These are phyloP conservation scores for Metschnikowia kunwiensis DNA, from an alignment of 805 yeast genomes.

Conservation along the genomic window DNA sequence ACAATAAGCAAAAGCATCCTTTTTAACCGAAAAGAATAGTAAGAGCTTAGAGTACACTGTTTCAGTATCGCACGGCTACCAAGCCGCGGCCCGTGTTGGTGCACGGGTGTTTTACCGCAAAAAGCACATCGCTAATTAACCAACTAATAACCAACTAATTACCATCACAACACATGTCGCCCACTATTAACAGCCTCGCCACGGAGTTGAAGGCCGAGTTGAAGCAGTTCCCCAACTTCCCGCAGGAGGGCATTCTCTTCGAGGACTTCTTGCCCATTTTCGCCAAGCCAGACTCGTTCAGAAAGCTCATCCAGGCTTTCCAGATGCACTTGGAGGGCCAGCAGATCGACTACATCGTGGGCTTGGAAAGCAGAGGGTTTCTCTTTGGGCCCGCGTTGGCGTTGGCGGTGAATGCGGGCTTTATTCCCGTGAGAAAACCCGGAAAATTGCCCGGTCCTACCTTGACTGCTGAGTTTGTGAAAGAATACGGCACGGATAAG, in stretches of 20 bases:
- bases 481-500: constrained; percentile 90
- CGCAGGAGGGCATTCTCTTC: constrained; percentile 85
- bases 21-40: too few species aligned
- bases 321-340: constrained; percentile 63
- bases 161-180: constrained; percentile 10
- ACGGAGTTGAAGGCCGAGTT: constrained; percentile 36
- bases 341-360: constrained; percentile 84
- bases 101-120: neutral
- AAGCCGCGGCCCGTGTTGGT: too few species aligned
- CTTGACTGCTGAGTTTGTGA: constrained; percentile 66
- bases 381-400: constrained; percentile 96
- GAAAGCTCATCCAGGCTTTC: constrained; percentile 77
- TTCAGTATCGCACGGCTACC: too few species aligned
- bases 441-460: constrained; percentile 93
- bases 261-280: constrained; percentile 97
- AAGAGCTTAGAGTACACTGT: too few species aligned
- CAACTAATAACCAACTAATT: neutral
- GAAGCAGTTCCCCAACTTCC: constrained; percentile 88
- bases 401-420: constrained; percentile 81
- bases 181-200: constrained; percentile 32
- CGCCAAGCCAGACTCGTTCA: constrained; percentile 75
- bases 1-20: too few species aligned
- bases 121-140: neutral
- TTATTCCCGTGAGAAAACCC: constrained; percentile 91
- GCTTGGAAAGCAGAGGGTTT: constrained; percentile 96